Percentiles rank a stretch among this genome's conserved stretches.
These are phyloP conservation scores for Phlebopus sp. DNA, from an alignment of 1,284 basidiomycete genomes.

Conservation along the genomic window DNA sequence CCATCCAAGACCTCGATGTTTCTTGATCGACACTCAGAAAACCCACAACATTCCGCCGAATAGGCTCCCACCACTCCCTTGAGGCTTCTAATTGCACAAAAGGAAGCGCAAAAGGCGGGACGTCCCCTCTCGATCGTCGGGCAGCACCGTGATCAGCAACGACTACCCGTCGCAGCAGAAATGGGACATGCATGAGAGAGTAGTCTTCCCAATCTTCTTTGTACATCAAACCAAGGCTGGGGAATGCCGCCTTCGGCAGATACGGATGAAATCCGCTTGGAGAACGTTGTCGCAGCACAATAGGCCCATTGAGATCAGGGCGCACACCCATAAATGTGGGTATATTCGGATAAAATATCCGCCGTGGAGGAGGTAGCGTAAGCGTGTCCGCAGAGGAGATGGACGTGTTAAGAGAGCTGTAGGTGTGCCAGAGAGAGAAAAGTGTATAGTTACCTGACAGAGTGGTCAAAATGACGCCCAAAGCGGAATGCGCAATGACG, in stretches of 20 bases:
- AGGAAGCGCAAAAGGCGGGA: slow-evolving; percentile 52
- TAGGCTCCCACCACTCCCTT: slow-evolving; percentile 72
- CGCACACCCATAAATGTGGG: slow-evolving; percentile 52
- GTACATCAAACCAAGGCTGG: slow-evolving; percentile 65
- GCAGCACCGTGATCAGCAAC: slow-evolving; percentile 74
- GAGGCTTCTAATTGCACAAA: slow-evolving; percentile 56
- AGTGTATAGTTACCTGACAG: slow-evolving; percentile 65
- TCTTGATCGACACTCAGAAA: slow-evolving; percentile 45
- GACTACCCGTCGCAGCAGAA: slow-evolving; percentile 72
- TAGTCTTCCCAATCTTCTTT: slow-evolving; percentile 77
- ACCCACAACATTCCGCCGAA: slow-evolving; percentile 50
- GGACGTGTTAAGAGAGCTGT: slow-evolving; percentile 61
- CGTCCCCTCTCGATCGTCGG: slow-evolving; percentile 32
- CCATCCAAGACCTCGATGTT: slow-evolving; percentile 25
- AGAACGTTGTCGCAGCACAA: slow-evolving; percentile 42
- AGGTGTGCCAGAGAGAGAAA: slow-evolving; percentile 76
- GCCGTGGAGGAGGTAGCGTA: slow-evolving; percentile 62
- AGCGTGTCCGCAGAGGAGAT: slow-evolving; percentile 50
- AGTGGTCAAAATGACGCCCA: slow-evolving; percentile 2
- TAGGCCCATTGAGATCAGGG: slow-evolving; percentile 49
- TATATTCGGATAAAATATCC: slow-evolving; percentile 71
- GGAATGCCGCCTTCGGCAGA: slow-evolving; percentile 68
- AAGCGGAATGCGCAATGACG: slow-evolving; percentile 19
- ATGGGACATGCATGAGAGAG: slow-evolving; percentile 62
- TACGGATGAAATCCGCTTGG: slow-evolving; percentile 61